Percentiles rank a stretch among this genome's conserved stretches.
phyloP scores from a whole-genome alignment of 176 grass and related monocot genomes.

The Eremochloa ophiuroides region DNA sequence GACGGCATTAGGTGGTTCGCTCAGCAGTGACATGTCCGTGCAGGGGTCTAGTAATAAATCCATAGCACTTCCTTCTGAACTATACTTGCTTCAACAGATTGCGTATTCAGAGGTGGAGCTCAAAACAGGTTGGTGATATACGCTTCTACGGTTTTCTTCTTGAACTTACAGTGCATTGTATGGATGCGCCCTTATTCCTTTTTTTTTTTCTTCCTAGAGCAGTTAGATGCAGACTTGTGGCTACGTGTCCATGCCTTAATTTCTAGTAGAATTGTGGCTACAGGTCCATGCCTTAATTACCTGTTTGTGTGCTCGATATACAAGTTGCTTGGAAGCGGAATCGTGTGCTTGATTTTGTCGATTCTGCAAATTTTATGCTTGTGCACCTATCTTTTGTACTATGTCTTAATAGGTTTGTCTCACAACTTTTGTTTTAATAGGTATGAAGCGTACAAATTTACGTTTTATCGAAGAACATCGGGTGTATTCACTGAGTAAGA shows the following conservation, averaged over 20 bases:
- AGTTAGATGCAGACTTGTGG: neutral
- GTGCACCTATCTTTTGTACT: neutral
- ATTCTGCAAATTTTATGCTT: neutral
- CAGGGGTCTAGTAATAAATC: neutral
- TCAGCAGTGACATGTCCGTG: neutral
- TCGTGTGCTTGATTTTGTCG: conserved; percentile 4
- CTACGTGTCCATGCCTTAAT: neutral
- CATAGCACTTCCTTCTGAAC: neutral
- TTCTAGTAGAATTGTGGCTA: neutral
- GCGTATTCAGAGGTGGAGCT: conserved; percentile 52
- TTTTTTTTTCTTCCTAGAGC: neutral
- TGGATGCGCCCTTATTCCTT: neutral
- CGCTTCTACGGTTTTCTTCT: neutral
- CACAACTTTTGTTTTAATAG: conserved; percentile 24
- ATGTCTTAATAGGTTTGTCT: neutral
- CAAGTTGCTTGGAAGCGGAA: neutral
- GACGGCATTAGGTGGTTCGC: neutral
- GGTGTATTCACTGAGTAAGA: conserved; percentile 49
- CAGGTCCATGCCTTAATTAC: neutral
- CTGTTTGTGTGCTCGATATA: neutral
- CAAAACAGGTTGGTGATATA: conserved; percentile 48
- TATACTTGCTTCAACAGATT: conserved; percentile 29
- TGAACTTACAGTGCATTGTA: neutral
- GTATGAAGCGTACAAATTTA: conserved; percentile 26
- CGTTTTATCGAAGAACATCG: conserved; percentile 37